A percentile compares a stretch with the other conserved stretches of the same genome.
Evolutionary conservation across 2,329 filamentous ascomycete species (phyloP).

Genomic region (Fusarium bactridioides): DNA sequence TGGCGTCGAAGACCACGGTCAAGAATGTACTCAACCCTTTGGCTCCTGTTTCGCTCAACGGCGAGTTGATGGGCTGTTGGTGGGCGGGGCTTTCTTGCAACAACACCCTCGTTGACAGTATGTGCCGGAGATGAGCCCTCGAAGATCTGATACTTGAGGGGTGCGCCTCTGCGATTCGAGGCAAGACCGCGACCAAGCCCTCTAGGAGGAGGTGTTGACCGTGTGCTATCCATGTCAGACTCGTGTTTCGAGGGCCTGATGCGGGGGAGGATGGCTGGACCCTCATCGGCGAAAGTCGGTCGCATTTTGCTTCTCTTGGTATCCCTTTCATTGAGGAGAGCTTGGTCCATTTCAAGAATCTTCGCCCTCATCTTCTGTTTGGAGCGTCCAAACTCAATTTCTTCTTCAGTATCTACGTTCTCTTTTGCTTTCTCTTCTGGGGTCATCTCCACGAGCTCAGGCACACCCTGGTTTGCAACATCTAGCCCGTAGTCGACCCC

Average conservation of each 20-base stretch:
- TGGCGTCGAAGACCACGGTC: conserved; percentile 74
- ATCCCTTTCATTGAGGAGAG: conserved; percentile 69
- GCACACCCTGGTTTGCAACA: conserved; percentile 74
- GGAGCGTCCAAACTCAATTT: conserved; percentile 73
- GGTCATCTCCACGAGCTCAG: conserved; percentile 70
- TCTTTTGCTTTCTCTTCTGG: conserved; percentile 71
- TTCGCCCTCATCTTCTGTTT: conserved; percentile 78
- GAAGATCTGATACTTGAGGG: conserved; percentile 66
- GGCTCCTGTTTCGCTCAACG: conserved; percentile 78
- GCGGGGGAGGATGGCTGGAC: conserved; percentile 66
- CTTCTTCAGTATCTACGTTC: conserved; percentile 77
- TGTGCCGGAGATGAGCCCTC: conserved; percentile 68
- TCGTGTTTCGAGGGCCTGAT: conserved; percentile 70
- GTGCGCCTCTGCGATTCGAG: conserved; percentile 52
- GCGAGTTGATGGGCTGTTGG: conserved; percentile 84
- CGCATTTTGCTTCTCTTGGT: conserved; percentile 61
- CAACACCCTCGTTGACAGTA: conserved; percentile 62
- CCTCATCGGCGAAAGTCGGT: conserved; percentile 57
- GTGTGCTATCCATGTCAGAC: conserved; percentile 55
- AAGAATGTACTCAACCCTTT: conserved; percentile 83
- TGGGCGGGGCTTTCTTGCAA: conserved; percentile 71
- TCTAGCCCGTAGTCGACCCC: conserved; percentile 71
- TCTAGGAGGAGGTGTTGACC: conserved; percentile 54
- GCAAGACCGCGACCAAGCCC: conserved; percentile 40
- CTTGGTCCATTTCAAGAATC: conserved; percentile 79